Base-by-base conservation (phyloP, 768 basidiomycete species). In the Austroboletus eburneus region DNA sequence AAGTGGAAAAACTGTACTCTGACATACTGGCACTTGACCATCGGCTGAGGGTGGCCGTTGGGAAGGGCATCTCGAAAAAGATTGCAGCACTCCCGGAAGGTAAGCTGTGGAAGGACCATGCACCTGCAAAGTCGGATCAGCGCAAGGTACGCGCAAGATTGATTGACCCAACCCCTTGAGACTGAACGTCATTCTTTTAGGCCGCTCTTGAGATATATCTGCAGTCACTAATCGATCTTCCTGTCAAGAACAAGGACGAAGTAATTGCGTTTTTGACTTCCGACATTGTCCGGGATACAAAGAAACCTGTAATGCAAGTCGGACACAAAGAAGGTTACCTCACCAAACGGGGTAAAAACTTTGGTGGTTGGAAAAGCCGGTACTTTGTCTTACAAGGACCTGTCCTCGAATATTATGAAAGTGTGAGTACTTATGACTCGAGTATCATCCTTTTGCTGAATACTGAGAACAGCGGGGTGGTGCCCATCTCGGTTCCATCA, bases 321-420 rank as follows among this genome's bases (percentile, higher is more conserved):
- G 88, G 88, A 22, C 83, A 93, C 70, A 96, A 95, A 67, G 91
- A 95, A 66, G 95, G 94, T 14, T 95, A 95, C 64, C 72, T 96
- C 29, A 97, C 95, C 17, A 97, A 97, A 70, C 78, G 92, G 48
- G 94, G 94, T 18, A 92, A 97, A 72, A 96, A 91, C 60, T 97
- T 98, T 68, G 96, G 96, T 37, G 93, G 95, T 2, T 94, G 91
- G 95, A 94, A 95, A 63, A 91, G 91, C 21, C 78, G 96, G 35
- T 99, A 84, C 67, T 98, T 98, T 58, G 91, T 97, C 8, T 74
- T 97, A 21, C 86, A 91, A 65, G 92, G 94, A 0, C 85, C 91
- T 3, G 78, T 87, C 2, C 74, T 98, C 42, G 91, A 95, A 60
- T 99, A 98, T 67, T 99, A 89, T 58, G 96, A 98, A 69, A 85